Conservation (phyloP, 176 grass and related monocot genomes). For the Aegilops bicornis region DNA sequence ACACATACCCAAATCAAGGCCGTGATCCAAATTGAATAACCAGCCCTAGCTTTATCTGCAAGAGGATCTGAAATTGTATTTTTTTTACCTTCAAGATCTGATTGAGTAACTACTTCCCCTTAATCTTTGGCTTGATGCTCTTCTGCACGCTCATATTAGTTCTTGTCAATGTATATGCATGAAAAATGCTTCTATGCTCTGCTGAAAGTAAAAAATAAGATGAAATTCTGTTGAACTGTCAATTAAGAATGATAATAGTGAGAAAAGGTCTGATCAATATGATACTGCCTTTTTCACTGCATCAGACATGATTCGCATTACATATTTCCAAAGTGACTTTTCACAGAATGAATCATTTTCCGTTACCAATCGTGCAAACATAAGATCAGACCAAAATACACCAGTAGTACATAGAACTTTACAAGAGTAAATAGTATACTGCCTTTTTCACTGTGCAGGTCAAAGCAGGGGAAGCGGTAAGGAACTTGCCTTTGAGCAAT, state of each 20-base stretch:
- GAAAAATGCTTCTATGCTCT: neutral
- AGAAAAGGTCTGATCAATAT: neutral
- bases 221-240: neutral
- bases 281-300: no score
- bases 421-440: conserved; percentile 8
- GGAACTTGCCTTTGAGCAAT: conserved; percentile 37
- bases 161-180: neutral
- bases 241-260: neutral
- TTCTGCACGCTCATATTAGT: neutral
- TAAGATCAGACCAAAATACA: neutral
- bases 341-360: neutral
- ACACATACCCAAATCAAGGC: conserved; percentile 4
- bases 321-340: neutral
- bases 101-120: neutral
- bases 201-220: neutral
- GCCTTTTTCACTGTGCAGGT: conserved; percentile 47
- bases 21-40: conserved; percentile 26
- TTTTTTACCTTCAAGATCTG: conserved; percentile 15
- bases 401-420: neutral
- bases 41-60: conserved; percentile 30
- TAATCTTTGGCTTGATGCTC: neutral
- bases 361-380: neutral
- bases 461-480: conserved; percentile 32
- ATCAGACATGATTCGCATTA: no score
- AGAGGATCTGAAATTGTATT: conserved; percentile 15